Evolutionary conservation across 2,329 filamentous ascomycete genomes (phyloP).

Genomic region (Fusarium multiceps): DNA sequence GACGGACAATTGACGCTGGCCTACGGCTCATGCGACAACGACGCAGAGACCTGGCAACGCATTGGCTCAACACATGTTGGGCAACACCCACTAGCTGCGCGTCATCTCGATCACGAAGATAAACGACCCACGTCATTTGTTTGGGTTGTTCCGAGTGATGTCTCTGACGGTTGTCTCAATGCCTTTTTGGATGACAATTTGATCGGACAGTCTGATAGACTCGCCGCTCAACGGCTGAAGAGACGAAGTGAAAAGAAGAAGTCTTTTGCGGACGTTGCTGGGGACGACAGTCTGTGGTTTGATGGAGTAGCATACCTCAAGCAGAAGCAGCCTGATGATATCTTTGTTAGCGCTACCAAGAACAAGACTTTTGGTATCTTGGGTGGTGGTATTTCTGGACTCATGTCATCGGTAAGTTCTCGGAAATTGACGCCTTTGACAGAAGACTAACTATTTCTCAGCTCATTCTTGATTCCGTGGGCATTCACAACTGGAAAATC

Average conservation of each 20-base stretch:
- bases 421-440: rapidly evolving
- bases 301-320: constrained; percentile 44
- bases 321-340: constrained; percentile 40
- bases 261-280: constrained; percentile 15
- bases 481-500: constrained; percentile 58
- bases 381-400: constrained; percentile 53
- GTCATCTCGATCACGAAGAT: constrained; percentile 32
- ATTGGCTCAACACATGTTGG: constrained; percentile 42
- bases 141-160: constrained; percentile 27
- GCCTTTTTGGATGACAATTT: constrained; percentile 36
- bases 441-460: not conserved
- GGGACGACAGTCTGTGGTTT: constrained; percentile 29
- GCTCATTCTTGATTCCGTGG: constrained; percentile 56
- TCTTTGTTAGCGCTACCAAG: constrained; percentile 39
- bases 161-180: constrained; percentile 31
- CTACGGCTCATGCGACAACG: constrained; percentile 33
- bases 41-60: constrained; percentile 15
- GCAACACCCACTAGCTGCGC: constrained; percentile 33
- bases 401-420: not conserved
- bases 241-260: not conserved
- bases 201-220: constrained; percentile 32
- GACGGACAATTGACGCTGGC: constrained; percentile 34
- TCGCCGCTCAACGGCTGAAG: constrained; percentile 1
- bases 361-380: constrained; percentile 48
- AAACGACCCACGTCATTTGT: constrained; percentile 38